phyloP scores from a whole-genome alignment of 1,284 basidiomycete species.

The Termitomyces sp. region DNA sequence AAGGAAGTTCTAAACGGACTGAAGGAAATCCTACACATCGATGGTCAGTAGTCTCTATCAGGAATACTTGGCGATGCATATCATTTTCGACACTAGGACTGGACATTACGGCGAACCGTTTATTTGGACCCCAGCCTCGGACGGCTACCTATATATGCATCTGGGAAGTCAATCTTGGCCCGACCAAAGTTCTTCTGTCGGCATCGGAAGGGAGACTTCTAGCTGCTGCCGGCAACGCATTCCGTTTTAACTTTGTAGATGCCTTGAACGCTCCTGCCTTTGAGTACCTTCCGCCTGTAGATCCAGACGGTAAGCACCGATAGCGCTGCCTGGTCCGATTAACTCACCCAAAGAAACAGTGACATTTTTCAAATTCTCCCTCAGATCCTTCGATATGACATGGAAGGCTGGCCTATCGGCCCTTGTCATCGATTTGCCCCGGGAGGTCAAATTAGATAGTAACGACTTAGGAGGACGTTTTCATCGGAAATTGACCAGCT shows the following conservation, averaged over 20 bases:
- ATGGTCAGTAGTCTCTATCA: slow-evolving; percentile 40
- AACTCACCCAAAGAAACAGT: slow-evolving; percentile 33
- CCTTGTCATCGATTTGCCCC: slow-evolving; percentile 50
- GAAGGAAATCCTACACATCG: slow-evolving; percentile 51
- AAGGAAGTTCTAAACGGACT: slow-evolving; percentile 18
- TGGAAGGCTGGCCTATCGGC: slow-evolving; percentile 51
- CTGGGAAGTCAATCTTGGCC: slow-evolving; percentile 77
- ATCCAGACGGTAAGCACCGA: slow-evolving; percentile 65
- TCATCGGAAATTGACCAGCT: slow-evolving; percentile 54
- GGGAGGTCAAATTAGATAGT: slow-evolving; percentile 60
- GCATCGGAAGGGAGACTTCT: slow-evolving; percentile 53
- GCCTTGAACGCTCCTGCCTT: slow-evolving; percentile 74
- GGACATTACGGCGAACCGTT: slow-evolving; percentile 74
- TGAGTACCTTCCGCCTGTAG: slow-evolving; percentile 56
- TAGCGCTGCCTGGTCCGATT: slow-evolving; percentile 14
- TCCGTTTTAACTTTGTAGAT: slow-evolving; percentile 71
- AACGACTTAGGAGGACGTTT: slow-evolving; percentile 70
- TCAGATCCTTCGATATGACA: slow-evolving; percentile 50
- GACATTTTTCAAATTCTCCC: slow-evolving; percentile 65
- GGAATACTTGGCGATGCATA: slow-evolving; percentile 20
- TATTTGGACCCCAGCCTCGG: slow-evolving; percentile 85
- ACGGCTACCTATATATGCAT: slow-evolving; percentile 84
- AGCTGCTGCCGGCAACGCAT: slow-evolving; percentile 48
- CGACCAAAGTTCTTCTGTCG: slow-evolving; percentile 54
- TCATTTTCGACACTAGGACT: slow-evolving; percentile 45